phyloP scores from a whole-genome alignment of 768 basidiomycete genomes.

The Peribolospora kevripleyi region DNA sequence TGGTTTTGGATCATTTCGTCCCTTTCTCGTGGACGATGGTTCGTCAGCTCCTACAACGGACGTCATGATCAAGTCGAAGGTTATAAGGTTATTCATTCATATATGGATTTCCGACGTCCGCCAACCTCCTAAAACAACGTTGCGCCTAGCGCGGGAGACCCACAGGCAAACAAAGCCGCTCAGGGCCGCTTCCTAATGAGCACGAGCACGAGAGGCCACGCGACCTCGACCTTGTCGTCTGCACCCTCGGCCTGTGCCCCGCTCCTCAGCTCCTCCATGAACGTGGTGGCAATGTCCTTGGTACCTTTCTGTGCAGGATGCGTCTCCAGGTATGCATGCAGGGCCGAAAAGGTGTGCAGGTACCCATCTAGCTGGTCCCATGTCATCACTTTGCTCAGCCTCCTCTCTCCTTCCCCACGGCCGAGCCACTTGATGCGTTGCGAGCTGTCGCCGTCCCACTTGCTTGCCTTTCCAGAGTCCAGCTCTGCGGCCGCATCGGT shows the following conservation, averaged over 20 bases:
- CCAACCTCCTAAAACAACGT: no score
- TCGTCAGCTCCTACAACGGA: no score
- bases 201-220: slow-evolving; percentile 9
- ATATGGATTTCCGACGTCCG: no score
- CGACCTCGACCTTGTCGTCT: slow-evolving; percentile 14
- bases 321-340: slow-evolving; percentile 40
- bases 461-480: neutral
- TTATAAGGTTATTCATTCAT: no score
- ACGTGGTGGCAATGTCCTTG: slow-evolving; percentile 11
- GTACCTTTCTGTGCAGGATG: slow-evolving; percentile 32
- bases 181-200: no score
- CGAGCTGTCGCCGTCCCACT: no score
- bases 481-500: neutral
- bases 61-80: no score
- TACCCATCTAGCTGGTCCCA: slow-evolving; percentile 46
- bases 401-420: neutral
- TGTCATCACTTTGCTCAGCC: slow-evolving; percentile 35
- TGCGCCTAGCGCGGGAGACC: no score
- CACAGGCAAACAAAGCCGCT: no score
- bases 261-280: slow-evolving; percentile 6
- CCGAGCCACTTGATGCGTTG: no score
- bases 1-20: no score
- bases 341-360: slow-evolving; percentile 42
- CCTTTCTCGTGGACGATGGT: no score
- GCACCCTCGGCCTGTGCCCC: slow-evolving; percentile 3